Evolutionary conservation across 805 yeast genomes (phyloP), one percentile per base, ranked within the genome.

Genomic region (Candida alai): DNA sequence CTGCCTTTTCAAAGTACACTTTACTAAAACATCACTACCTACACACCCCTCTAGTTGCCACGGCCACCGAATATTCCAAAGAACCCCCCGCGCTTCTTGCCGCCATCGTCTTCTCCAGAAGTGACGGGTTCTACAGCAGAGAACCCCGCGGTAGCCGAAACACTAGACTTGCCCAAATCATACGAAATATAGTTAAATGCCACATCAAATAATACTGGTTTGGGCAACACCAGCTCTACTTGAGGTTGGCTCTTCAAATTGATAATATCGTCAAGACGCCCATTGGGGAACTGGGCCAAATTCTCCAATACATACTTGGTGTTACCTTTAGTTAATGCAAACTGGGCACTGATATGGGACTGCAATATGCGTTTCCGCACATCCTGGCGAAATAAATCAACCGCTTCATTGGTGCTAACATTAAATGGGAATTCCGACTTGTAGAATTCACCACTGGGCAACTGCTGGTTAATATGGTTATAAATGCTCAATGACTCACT

Each of bases 151-250:
- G 35, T 11, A 29, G 39, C 28, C 10, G 42, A 35, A 18, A 39
- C 17, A 12, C 41, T 39, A 21, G 36, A 37, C 19, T 48, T 48
- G 8, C 54, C 61, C 32, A 52, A 34, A 24, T 61, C 65, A 49
- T 78, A 80, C 22, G 70, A 67, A 34, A 89, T 73, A 51, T 84
- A 88, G 54, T 88, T 89, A 66, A 70, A 89, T 0, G 95, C 97
- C 44, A 86, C 68, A 54, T 90, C 98, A 49, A 87, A 93, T 49
- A 89, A 73, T 7, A 88, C 95, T 0, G 98, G 96, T 59, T 93
- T 90, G 37, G 81, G 75, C 34, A 78, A 71, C 2, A 84, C 76
- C 1, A 94, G 84, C 42, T 61, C 64, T 25, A 87, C 40, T 7
- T 35, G 41, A 12, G 54, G 49, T 6, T 41, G 24, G 7, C 14